Percentiles rank a stretch among this genome's conserved stretches.
Conservation (phyloP, 192 early-diverging fungal species). For the Coemansia sp. region DNA sequence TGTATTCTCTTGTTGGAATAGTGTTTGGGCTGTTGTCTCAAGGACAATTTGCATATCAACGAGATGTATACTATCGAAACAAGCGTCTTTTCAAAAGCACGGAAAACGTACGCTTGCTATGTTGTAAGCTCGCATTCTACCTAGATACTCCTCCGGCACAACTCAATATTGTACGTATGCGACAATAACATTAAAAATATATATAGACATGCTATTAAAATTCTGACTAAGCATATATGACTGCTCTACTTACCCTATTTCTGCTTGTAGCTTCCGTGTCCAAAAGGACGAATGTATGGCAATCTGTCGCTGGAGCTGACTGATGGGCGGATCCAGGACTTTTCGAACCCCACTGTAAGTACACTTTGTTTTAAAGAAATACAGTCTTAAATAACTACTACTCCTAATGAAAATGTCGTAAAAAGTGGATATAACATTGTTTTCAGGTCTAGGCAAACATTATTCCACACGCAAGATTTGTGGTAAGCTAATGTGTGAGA, state of each 20-base stretch:
- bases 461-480: slow-evolving; percentile 27
- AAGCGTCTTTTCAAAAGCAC: slow-evolving; percentile 29
- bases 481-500: slow-evolving; percentile 15
- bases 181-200: not conserved
- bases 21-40: slow-evolving; percentile 16
- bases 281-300: slow-evolving; percentile 41
- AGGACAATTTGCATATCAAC: slow-evolving; percentile 44
- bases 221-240: not conserved
- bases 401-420: not conserved
- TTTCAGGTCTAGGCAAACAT: slow-evolving; percentile 18
- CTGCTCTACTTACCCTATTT: not conserved
- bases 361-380: not conserved
- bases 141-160: slow-evolving; percentile 20
- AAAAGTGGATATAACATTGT: not conserved
- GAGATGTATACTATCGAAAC: slow-evolving; percentile 45
- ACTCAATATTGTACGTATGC: slow-evolving; percentile 34
- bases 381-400: not conserved
- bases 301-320: slow-evolving; percentile 25
- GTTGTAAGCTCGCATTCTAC: slow-evolving; percentile 27
- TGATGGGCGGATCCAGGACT: slow-evolving; percentile 22
- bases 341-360: slow-evolving; percentile 23
- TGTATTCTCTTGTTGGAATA: slow-evolving; percentile 21
- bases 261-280: slow-evolving; percentile 31
- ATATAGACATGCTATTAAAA: not conserved
- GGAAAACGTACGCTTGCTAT: slow-evolving; percentile 37